A percentile compares a stretch with the other conserved stretches of the same genome.
These are phyloP conservation scores for Lathyrus aphaca DNA, from an alignment of 306 rosid species.

Conservation along the genomic window DNA sequence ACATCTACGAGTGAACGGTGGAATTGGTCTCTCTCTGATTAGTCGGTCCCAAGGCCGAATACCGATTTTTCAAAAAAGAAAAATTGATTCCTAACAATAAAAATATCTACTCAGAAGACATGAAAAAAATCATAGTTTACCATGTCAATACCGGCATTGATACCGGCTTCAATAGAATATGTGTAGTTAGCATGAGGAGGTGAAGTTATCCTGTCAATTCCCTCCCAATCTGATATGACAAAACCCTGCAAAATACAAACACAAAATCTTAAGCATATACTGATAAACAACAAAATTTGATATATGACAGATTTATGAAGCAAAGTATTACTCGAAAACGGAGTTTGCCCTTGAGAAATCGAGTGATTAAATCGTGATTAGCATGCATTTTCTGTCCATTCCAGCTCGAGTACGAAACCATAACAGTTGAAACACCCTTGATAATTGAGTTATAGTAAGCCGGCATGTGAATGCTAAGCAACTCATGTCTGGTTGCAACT, in stretches of 20 bases:
- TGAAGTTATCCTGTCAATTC: slow-evolving; percentile 42
- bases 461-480: slow-evolving; percentile 44
- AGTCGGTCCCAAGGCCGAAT: too few species aligned
- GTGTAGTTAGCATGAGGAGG: slow-evolving; percentile 42
- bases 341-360: slow-evolving; percentile 41
- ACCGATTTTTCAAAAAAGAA: neutral
- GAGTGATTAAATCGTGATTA: slow-evolving; percentile 33
- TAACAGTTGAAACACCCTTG: slow-evolving; percentile 45
- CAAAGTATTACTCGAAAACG: slow-evolving; percentile 33
- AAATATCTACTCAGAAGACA: neutral
- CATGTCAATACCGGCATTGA: slow-evolving; percentile 50
- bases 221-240: slow-evolving; percentile 48
- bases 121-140: slow-evolving; percentile 25
- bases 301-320: neutral
- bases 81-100: neutral
- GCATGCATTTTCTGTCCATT: slow-evolving; percentile 47
- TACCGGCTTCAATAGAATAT: slow-evolving; percentile 31
- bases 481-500: slow-evolving; percentile 9
- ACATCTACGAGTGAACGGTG: too few species aligned
- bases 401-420: slow-evolving; percentile 50
- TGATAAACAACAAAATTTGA: neutral
- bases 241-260: slow-evolving; percentile 38
- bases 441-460: slow-evolving; percentile 43
- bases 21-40: too few species aligned
- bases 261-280: neutral